Conservation (phyloP, 805 yeast species). For the Pichia californica region DNA sequence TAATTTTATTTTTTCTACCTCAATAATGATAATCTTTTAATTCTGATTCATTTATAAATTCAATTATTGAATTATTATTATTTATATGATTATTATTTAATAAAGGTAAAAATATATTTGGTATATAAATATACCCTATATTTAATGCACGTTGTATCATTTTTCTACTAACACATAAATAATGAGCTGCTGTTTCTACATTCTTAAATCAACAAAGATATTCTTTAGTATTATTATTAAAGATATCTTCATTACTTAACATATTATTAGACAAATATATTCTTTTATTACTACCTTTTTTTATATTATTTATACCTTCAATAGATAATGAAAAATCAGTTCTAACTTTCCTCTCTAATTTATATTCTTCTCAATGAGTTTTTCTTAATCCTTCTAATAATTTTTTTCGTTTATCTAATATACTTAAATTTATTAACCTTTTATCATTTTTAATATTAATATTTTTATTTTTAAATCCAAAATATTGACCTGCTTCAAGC, state of each 20-base stretch:
- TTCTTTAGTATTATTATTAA: background rate
- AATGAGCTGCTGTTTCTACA: background rate
- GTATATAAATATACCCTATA: background rate
- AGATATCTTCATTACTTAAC: background rate
- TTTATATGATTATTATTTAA: background rate
- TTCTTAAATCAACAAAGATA: slow-evolving; percentile 1
- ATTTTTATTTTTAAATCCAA: slow-evolving; percentile 1
- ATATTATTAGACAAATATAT: background rate
- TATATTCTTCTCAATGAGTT: background rate
- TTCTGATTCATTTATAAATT: background rate
- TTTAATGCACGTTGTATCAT: background rate
- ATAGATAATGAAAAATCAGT: background rate
- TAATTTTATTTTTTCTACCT: background rate
- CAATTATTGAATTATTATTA: background rate
- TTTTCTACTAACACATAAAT: slow-evolving; percentile 1
- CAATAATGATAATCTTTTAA: background rate
- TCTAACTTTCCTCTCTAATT: background rate
- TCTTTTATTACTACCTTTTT: background rate
- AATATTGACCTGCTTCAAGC: background rate
- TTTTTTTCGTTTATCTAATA: background rate
- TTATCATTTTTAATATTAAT: background rate
- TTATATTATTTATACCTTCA: background rate
- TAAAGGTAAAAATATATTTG: background rate
- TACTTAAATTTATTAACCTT: background rate
- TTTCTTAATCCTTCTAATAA: background rate